Percentiles rank a stretch among this genome's conserved stretches.
phyloP scores from a whole-genome alignment of 352 stramenopile genomes.

The Globisporangium lucens region DNA sequence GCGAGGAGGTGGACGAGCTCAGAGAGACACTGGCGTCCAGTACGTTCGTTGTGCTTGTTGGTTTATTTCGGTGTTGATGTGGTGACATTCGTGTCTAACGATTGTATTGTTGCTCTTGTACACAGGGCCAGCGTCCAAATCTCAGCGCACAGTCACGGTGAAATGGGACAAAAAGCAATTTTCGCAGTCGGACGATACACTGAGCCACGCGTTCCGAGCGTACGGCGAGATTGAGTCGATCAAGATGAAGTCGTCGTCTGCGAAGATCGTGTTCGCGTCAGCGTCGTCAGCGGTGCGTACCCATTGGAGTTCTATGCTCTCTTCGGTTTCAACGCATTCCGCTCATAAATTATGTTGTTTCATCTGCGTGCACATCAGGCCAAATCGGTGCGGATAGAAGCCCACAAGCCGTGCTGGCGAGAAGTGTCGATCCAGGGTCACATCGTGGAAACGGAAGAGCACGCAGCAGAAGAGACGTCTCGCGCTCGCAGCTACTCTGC shows the following conservation, averaged over 20 bases:
- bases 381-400: constrained; percentile 62
- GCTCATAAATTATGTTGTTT: neutral
- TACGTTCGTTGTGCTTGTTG: neutral
- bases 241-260: constrained; percentile 67
- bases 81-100: constrained; percentile 2
- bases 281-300: constrained; percentile 35
- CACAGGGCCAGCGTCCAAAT: constrained; percentile 32
- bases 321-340: neutral
- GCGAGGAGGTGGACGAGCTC: constrained; percentile 32
- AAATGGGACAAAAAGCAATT: constrained; percentile 69
- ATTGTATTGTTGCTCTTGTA: neutral
- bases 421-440: constrained; percentile 73
- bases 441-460: constrained; percentile 57
- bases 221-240: constrained; percentile 70
- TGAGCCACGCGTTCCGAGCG: constrained; percentile 46
- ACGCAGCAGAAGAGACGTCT: constrained; percentile 15
- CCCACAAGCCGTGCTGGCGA: constrained; percentile 63
- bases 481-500: constrained; percentile 16
- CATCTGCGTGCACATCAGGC: constrained; percentile 22
- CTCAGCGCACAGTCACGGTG: constrained; percentile 70
- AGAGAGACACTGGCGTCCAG: constrained; percentile 16
- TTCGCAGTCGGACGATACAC: constrained; percentile 77
- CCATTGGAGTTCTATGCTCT: neutral
- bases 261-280: constrained; percentile 58
- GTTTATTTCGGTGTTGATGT: neutral